Conservation (phyloP, 2,329 filamentous ascomycete genomes). For the Colletotrichum magnum region DNA sequence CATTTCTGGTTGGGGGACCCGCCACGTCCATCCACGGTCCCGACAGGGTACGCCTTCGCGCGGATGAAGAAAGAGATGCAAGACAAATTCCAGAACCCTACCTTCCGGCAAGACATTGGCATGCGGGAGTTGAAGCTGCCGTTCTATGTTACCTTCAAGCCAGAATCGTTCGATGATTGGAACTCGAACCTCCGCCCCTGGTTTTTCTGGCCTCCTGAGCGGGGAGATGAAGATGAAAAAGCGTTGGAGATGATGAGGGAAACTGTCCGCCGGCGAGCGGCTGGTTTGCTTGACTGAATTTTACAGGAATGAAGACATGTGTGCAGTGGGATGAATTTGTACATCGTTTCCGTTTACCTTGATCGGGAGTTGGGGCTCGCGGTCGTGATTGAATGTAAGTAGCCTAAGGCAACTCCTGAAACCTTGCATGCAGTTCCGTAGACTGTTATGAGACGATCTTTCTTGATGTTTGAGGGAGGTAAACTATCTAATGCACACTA, state of each 20-base stretch:
- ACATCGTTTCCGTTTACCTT: too few species aligned
- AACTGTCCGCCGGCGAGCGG: neutral
- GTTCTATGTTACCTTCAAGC: conserved; percentile 22
- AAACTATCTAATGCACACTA: too few species aligned
- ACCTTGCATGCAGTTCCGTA: too few species aligned
- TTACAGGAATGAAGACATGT: too few species aligned
- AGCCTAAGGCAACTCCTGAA: too few species aligned
- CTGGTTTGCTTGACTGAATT: neutral
- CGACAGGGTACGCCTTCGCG: neutral
- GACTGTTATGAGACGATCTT: too few species aligned
- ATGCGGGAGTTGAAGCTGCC: conserved; percentile 14
- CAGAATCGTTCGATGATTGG: neutral
- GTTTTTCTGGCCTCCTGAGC: neutral
- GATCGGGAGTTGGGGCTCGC: too few species aligned
- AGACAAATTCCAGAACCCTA: neutral
- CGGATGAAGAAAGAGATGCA: neutral
- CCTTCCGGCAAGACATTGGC: neutral
- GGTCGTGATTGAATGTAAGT: too few species aligned
- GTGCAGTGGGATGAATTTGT: too few species aligned
- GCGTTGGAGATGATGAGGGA: conserved; percentile 1
- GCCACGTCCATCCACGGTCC: neutral
- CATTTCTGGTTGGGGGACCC: neutral
- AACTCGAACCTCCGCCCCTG: conserved; percentile 1
- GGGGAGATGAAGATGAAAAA: neutral
- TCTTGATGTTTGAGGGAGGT: too few species aligned